These are phyloP conservation scores for Scedosporium dehoogii DNA, from an alignment of 2,329 filamentous ascomycete genomes.

Conservation along the genomic window DNA sequence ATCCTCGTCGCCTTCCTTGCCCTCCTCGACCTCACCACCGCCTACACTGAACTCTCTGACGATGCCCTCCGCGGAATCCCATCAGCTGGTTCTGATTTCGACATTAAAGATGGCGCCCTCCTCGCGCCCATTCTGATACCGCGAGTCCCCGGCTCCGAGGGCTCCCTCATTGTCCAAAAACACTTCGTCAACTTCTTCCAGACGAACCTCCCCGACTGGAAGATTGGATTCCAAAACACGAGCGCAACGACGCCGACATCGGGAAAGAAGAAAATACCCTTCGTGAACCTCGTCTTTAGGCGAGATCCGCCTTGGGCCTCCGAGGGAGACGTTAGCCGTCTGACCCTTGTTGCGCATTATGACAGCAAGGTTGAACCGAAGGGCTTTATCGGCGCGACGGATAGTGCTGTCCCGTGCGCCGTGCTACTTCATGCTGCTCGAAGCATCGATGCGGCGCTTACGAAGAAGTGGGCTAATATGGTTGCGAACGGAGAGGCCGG, in stretches of 20 bases:
- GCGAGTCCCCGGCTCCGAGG: conserved; percentile 78
- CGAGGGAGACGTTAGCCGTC: conserved; percentile 63
- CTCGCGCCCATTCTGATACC: conserved; percentile 80
- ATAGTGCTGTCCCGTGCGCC: conserved; percentile 89
- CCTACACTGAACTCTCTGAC: conserved; percentile 56
- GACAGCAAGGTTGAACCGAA: conserved; percentile 72
- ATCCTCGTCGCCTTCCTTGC: conserved; percentile 12
- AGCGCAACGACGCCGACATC: conserved; percentile 72
- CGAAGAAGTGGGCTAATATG: conserved; percentile 72
- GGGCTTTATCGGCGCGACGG: conserved; percentile 87
- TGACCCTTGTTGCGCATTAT: conserved; percentile 90
- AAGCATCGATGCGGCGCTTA: conserved; percentile 69
- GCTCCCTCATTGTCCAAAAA: conserved; percentile 59
- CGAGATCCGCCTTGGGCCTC: conserved; percentile 78
- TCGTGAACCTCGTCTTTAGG: conserved; percentile 76
- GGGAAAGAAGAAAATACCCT: conserved; percentile 61
- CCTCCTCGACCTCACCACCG: conserved; percentile 19
- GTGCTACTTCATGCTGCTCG: conserved; percentile 82
- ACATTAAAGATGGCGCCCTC: conserved; percentile 65
- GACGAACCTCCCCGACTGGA: conserved; percentile 67
- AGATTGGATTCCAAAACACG: conserved; percentile 78
- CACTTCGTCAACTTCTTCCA: conserved; percentile 82
- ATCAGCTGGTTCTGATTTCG: conserved; percentile 63
- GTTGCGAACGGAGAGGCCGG: conserved; percentile 43
- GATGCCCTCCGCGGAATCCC: conserved; percentile 63